Evolutionary conservation across 2,329 filamentous ascomycete species (phyloP).

Genomic region (Spiromastix sp.): DNA sequence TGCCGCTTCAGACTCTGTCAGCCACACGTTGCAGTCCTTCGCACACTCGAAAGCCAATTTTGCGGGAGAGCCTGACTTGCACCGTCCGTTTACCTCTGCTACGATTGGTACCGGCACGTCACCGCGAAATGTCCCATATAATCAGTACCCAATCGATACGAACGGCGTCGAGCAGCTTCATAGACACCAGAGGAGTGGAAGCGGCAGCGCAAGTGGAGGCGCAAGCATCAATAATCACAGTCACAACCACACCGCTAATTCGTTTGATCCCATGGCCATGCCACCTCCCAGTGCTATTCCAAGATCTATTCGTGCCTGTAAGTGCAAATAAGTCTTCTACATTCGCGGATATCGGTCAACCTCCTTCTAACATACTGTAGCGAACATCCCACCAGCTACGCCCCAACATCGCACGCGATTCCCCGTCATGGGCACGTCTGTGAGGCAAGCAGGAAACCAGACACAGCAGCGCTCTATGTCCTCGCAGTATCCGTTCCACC

Average conservation of each 20-base stretch:
- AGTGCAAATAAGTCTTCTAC: slow-evolving; percentile 4
- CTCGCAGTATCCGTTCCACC: slow-evolving; percentile 1
- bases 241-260: slow-evolving; percentile 14
- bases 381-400: slow-evolving; percentile 7
- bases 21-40: slow-evolving; percentile 34
- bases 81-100: slow-evolving; percentile 11
- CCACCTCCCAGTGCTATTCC: slow-evolving; percentile 18
- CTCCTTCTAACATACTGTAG: slow-evolving; percentile 7
- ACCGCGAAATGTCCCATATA: no score
- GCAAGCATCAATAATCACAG: no score
- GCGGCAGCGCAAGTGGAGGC: slow-evolving; percentile 25
- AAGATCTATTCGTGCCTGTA: slow-evolving; percentile 16
- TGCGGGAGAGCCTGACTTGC: slow-evolving; percentile 8
- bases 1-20: slow-evolving; percentile 44
- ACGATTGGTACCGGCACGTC: slow-evolving; percentile 16
- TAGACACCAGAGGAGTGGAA: slow-evolving; percentile 30
- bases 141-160: slow-evolving; percentile 14
- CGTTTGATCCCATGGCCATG: no score
- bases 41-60: slow-evolving; percentile 12
- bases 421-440: slow-evolving; percentile 4
- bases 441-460: slow-evolving; percentile 1
- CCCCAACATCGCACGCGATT: slow-evolving; percentile 12
- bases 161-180: slow-evolving; percentile 28
- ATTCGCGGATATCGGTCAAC: slow-evolving; percentile 1
- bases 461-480: slow-evolving; percentile 1